Evolutionary conservation across 2,329 filamentous ascomycete species (phyloP).

Genomic region (Cryphonectria nitschkei): DNA sequence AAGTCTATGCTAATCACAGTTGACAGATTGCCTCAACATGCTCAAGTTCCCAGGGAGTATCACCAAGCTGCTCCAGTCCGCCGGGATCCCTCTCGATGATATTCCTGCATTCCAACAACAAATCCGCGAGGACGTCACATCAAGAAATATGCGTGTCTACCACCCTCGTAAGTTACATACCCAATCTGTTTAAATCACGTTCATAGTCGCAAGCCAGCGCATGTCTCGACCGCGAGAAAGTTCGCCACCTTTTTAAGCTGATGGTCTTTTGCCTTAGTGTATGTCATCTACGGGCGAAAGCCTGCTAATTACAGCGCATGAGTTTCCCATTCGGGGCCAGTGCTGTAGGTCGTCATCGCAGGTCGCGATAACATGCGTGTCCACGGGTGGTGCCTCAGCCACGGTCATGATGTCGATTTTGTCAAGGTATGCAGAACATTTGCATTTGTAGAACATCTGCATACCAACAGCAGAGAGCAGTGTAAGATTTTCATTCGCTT

Average conservation of each 20-base stretch:
- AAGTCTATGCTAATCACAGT: not conserved
- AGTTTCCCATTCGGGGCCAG: not conserved
- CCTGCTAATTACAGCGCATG: not conserved
- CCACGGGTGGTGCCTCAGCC: not conserved
- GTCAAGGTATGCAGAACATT: not conserved
- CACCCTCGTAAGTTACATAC: constrained; percentile 13
- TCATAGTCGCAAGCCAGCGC: not conserved
- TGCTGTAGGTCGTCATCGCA: not conserved
- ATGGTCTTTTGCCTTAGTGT: not conserved
- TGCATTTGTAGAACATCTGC: not conserved
- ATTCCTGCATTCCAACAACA: constrained; percentile 7
- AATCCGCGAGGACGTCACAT: constrained; percentile 8
- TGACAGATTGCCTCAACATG: constrained; percentile 12
- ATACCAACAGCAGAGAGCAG: not conserved
- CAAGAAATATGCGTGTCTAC: constrained; percentile 11
- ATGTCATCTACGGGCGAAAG: constrained; percentile 1
- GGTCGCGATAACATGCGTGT: not conserved
- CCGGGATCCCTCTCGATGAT: constrained; percentile 2
- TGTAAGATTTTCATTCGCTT: no score
- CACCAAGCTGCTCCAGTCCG: constrained; percentile 7
- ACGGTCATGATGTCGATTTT: not conserved
- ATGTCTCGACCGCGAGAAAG: not conserved
- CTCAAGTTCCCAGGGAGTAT: constrained; percentile 12
- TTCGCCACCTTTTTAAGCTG: not conserved
- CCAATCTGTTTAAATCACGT: not conserved